A percentile compares a stretch with the other conserved stretches of the same genome.
phyloP scores from a whole-genome alignment of 345 rosid species.

The Eucalyptus tenuipes region DNA sequence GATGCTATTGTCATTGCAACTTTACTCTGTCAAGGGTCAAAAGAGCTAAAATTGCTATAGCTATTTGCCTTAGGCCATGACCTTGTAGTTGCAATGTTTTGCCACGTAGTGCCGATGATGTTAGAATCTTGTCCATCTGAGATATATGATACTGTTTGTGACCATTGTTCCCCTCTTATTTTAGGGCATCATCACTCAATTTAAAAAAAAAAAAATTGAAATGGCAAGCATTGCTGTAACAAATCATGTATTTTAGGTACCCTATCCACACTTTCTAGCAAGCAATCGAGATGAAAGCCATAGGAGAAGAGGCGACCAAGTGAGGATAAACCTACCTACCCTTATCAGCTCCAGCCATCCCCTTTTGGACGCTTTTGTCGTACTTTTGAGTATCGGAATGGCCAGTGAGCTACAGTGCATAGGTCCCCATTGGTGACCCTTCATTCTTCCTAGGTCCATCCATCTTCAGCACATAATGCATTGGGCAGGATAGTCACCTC shows the following conservation, averaged over 20 bases:
- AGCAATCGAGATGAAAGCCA: background rate
- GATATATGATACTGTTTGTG: background rate
- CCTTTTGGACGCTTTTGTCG: background rate
- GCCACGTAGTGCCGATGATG: background rate
- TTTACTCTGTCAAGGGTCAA: background rate
- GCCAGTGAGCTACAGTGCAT: no score
- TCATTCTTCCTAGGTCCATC: background rate
- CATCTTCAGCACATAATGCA: background rate
- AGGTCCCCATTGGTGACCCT: background rate
- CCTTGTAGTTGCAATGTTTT: background rate
- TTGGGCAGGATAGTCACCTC: background rate
- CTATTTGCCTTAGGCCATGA: background rate
- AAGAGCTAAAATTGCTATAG: background rate
- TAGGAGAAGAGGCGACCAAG: background rate
- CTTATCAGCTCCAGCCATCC: background rate
- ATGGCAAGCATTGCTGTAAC: background rate
- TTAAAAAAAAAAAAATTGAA: background rate
- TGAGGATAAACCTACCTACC: background rate
- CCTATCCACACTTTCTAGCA: background rate
- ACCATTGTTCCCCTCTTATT: background rate
- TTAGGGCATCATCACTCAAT: background rate
- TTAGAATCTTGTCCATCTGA: background rate
- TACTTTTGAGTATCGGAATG: background rate
- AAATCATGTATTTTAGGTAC: background rate
- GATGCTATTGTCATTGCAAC: background rate